phyloP scores from a whole-genome alignment of 495 filamentous ascomycete species.

The Haplographium delicatum region DNA sequence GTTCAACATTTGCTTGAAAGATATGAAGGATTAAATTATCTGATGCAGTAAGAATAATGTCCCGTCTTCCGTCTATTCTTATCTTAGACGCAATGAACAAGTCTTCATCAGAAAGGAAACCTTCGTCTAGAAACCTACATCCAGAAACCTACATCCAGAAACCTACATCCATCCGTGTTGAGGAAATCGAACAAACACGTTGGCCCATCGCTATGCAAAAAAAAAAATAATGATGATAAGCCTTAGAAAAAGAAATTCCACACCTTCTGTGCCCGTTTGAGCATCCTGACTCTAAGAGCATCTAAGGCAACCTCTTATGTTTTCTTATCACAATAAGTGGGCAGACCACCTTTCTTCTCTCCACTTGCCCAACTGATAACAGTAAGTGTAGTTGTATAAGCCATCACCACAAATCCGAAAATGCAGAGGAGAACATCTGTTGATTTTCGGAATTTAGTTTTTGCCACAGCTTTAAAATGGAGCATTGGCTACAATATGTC shows the following conservation, averaged over 20 bases:
- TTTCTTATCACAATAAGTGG: conserved; percentile 44
- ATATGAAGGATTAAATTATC: too few relatives aligned
- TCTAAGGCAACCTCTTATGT: background rate
- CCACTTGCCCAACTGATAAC: conserved; percentile 69
- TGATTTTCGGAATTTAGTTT: conserved; percentile 52
- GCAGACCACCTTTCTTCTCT: conserved; percentile 30
- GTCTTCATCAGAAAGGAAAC: background rate
- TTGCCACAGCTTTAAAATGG: conserved; percentile 76
- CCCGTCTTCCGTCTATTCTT: too few relatives aligned
- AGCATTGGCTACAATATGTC: conserved; percentile 63
- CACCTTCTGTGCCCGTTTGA: background rate
- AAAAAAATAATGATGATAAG: background rate
- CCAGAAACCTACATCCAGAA: background rate
- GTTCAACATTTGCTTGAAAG: too few relatives aligned
- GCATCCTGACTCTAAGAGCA: background rate
- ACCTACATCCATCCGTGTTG: background rate
- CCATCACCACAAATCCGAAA: conserved; percentile 81
- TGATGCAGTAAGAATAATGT: too few relatives aligned
- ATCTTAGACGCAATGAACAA: too few relatives aligned
- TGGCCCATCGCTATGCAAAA: conserved; percentile 2
- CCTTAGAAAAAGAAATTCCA: background rate
- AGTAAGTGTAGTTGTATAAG: conserved; percentile 83
- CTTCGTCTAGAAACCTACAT: background rate
- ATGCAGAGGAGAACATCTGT: conserved; percentile 69
- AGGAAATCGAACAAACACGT: background rate